Evolutionary conservation across 257 asterid species (phyloP).

Genomic region (Nicotiana attenuata): DNA sequence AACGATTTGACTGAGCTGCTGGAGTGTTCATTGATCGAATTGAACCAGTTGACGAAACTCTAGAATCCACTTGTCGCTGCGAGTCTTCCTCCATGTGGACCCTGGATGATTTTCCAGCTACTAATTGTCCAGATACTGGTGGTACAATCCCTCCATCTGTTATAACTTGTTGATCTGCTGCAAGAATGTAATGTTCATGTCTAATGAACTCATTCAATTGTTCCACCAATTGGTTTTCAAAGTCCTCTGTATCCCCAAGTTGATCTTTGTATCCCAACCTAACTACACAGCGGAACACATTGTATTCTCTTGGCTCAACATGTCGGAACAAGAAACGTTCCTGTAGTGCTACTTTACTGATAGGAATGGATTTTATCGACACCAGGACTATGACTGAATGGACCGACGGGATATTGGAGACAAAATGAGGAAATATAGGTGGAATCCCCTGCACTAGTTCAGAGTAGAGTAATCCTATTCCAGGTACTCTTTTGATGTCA

Average conservation of each 20-base stretch:
- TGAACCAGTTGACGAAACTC: slow-evolving; percentile 23
- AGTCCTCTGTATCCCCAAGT: slow-evolving; percentile 38
- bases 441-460: slow-evolving; percentile 75
- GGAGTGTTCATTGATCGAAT: neutral
- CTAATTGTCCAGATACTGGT: neutral
- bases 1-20: slow-evolving; percentile 30
- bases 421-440: slow-evolving; percentile 59
- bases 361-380: slow-evolving; percentile 64
- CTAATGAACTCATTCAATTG: slow-evolving; percentile 44
- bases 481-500: slow-evolving; percentile 39
- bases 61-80: slow-evolving; percentile 9
- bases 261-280: slow-evolving; percentile 66
- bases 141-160: neutral
- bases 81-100: slow-evolving; percentile 34
- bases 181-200: slow-evolving; percentile 43
- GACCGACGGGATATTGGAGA: slow-evolving; percentile 45
- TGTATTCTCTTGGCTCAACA: slow-evolving; percentile 41
- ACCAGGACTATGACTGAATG: slow-evolving; percentile 60
- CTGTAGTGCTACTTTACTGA: slow-evolving; percentile 40
- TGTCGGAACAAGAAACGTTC: slow-evolving; percentile 65
- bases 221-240: slow-evolving; percentile 43
- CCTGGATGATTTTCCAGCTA: slow-evolving; percentile 10
- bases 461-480: slow-evolving; percentile 57
- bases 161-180: neutral
- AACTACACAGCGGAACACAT: slow-evolving; percentile 53